Evolutionary conservation across 1,284 basidiomycete genomes (phyloP).

Genomic region (Heterobasidion occidentale): DNA sequence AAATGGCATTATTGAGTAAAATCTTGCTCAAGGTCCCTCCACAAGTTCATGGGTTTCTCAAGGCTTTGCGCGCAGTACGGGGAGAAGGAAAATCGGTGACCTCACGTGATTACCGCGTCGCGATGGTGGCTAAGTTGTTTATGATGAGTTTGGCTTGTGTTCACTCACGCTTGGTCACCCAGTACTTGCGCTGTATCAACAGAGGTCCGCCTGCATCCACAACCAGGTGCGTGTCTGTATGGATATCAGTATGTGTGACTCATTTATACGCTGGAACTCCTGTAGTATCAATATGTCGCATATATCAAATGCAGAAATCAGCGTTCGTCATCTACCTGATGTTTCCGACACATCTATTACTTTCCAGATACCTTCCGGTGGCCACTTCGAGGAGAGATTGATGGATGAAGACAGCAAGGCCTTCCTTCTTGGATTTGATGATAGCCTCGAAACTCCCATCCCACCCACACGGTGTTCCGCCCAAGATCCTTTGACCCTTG

Average conservation of each 20-base stretch:
- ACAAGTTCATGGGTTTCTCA: not conserved
- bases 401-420: slow-evolving; percentile 33
- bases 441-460: slow-evolving; percentile 24
- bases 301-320: slow-evolving; percentile 26
- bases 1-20: too few species aligned
- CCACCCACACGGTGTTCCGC: not conserved
- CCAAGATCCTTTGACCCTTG: slow-evolving; percentile 23
- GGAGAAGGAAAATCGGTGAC: not conserved
- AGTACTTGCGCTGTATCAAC: not conserved
- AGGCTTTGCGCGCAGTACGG: too few species aligned
- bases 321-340: slow-evolving; percentile 40
- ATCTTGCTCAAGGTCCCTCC: not conserved
- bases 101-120: not conserved
- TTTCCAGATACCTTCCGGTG: slow-evolving; percentile 40
- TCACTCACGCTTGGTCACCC: not conserved
- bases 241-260: not conserved
- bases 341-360: slow-evolving; percentile 32
- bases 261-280: not conserved
- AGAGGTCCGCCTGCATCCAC: not conserved
- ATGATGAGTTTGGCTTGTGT: not conserved
- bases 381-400: slow-evolving; percentile 27
- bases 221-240: not conserved
- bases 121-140: not conserved
- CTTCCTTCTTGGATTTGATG: slow-evolving; percentile 30
- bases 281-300: not conserved